These are phyloP conservation scores for Penicillium maclennaniae DNA, from an alignment of 495 filamentous ascomycete species.

Conservation along the genomic window DNA sequence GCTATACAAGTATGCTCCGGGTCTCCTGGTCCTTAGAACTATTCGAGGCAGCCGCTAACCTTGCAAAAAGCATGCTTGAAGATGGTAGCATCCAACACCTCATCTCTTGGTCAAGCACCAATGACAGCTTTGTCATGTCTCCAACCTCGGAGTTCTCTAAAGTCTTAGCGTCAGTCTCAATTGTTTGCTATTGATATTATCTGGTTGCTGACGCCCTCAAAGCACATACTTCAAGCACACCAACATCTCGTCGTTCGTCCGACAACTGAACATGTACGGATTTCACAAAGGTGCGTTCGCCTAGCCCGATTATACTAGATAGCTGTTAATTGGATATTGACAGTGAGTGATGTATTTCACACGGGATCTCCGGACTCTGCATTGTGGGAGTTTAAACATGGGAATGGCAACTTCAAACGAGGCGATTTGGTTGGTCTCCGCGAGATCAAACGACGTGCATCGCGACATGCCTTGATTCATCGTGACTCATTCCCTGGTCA, in stretches of 20 bases:
- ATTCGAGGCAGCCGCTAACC: constrained; percentile 3
- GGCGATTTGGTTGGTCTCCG: constrained; percentile 87
- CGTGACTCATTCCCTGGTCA: constrained; percentile 85
- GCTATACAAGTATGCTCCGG: constrained; percentile 83
- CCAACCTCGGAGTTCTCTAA: constrained; percentile 97
- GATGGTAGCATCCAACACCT: constrained; percentile 88
- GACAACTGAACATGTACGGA: constrained; percentile 98
- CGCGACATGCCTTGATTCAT: constrained; percentile 90
- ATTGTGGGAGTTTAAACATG: constrained; percentile 98
- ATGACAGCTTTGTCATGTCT: constrained; percentile 98
- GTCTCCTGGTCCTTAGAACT: neutral
- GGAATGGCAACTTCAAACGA: constrained; percentile 94
- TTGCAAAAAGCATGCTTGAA: constrained; percentile 78
- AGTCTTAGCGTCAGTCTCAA: constrained; percentile 78
- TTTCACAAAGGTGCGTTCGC: constrained; percentile 88
- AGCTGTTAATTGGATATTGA: constrained; percentile 1
- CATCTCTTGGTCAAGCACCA: constrained; percentile 89
- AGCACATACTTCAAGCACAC: constrained; percentile 99
- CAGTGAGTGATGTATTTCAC: constrained; percentile 98
- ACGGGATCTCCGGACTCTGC: constrained; percentile 93
- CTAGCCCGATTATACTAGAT: neutral
- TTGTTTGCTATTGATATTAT: neutral
- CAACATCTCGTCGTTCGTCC: constrained; percentile 97
- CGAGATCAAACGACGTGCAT: constrained; percentile 97
- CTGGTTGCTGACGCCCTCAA: constrained; percentile 24